Evolutionary conservation across 805 yeast species (phyloP), one percentile per base, ranked within the genome.

Genomic region (Suhomyces prunicola): DNA sequence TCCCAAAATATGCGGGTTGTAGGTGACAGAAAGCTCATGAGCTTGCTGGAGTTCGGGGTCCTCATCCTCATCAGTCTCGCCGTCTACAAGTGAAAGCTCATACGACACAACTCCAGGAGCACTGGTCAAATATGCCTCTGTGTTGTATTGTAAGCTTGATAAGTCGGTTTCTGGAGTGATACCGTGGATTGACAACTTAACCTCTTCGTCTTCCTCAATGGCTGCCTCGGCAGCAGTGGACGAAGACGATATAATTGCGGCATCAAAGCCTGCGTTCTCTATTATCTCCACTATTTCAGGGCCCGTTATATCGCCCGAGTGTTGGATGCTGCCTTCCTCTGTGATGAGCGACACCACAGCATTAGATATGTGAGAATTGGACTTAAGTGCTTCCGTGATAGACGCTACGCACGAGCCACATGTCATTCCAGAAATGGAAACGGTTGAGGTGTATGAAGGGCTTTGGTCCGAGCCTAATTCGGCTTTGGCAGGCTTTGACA

Each of bases 1-100:
- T 4, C 97, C 96, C 3, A 81, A 69, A 0, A 63, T 50, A 2
- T 69, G 49, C 0, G 86, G 68, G 60, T 83, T 79, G 66, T 81
- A 89, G 1, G 65, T 62, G 1, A 91, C 68, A 10, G 66, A 62
- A 33, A 74, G 65, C 57, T 73, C 76, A 54, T 74, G 76, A 17
- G 66, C 52, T 10, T 54, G 48, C 31, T 56, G 56, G 19, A 60
- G 66, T 13, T 60, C 56, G 5, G 63, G 50, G 15, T 33, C 31
- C 57, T 50, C 36, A 7, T 61, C 55, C 7, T 53, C 50, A 4
- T 55, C 39, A 6, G 60, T 53, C n/a, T 41, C 40, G n/a, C 22
- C 40, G 24, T 56, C 51, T 44, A 57, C 57, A 57, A 70, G 59
- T 2, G 63, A 60, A 24, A 72, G 56, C 19, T 57, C 61, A 49